Evolutionary conservation across 176 grass and related monocot genomes (phyloP).

Genomic region (Oryza meridionalis): DNA sequence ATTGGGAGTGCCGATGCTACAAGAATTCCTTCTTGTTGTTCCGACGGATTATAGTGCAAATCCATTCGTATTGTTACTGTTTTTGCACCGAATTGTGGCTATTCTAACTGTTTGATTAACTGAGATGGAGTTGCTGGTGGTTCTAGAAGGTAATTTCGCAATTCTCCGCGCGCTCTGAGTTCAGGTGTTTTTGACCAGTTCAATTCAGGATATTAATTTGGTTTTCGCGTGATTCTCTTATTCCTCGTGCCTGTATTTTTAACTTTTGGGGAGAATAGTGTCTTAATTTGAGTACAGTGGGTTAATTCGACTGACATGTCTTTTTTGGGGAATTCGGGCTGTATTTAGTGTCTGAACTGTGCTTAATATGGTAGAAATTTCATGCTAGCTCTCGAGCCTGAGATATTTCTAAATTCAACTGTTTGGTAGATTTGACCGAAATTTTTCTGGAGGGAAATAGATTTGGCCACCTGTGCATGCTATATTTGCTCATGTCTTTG

Average conservation of each 20-base stretch:
- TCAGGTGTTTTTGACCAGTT: slow-evolving; percentile 14
- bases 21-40: background rate
- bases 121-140: background rate
- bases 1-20: background rate
- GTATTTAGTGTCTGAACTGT: slow-evolving; percentile 13
- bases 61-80: background rate
- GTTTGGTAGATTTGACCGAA: slow-evolving; percentile 32
- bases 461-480: slow-evolving; percentile 34
- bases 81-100: slow-evolving; percentile 13
- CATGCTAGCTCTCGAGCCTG: background rate
- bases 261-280: background rate
- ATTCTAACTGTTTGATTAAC: slow-evolving; percentile 23
- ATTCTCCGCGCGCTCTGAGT: background rate
- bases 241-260: background rate
- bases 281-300: slow-evolving; percentile 1
- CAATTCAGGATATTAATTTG: background rate
- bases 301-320: background rate
- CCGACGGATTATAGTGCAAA: background rate
- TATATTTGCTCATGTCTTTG: background rate
- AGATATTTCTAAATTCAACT: slow-evolving; percentile 27
- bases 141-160: background rate
- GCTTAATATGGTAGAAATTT: slow-evolving; percentile 14
- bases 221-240: slow-evolving; percentile 7
- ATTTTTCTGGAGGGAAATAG: slow-evolving; percentile 16
- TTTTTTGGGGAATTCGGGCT: background rate